Percentiles rank a stretch among this genome's conserved stretches.
These are phyloP conservation scores for Globisporangium splendens DNA, from an alignment of 352 stramenopile genomes.

Conservation along the genomic window DNA sequence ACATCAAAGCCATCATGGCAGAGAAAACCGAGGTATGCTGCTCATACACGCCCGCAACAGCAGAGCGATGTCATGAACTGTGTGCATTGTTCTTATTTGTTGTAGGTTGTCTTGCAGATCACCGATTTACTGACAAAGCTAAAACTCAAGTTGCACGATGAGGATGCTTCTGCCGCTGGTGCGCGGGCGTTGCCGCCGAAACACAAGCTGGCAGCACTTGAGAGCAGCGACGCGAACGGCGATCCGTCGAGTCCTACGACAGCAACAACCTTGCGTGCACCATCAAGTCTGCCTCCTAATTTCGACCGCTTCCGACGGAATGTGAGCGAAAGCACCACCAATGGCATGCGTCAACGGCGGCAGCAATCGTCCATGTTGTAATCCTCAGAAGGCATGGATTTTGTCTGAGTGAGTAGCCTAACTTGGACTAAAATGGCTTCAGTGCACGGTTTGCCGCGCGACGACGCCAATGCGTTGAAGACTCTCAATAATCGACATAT, in stretches of 20 bases:
- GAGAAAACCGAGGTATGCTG: constrained; percentile 69
- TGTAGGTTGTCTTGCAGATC: constrained; percentile 58
- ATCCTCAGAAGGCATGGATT: neutral
- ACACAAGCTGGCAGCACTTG: neutral
- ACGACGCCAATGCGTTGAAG: constrained; percentile 40
- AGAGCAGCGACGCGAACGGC: neutral
- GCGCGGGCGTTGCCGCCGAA: neutral
- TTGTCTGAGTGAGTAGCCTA: neutral
- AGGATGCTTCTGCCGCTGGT: constrained; percentile 6
- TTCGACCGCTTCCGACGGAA: constrained; percentile 10
- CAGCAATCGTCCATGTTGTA: constrained; percentile 14
- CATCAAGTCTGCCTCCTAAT: constrained; percentile 8
- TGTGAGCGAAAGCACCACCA: constrained; percentile 4
- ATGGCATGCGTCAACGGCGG: constrained; percentile 13
- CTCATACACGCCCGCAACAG: no score
- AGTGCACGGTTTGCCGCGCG: constrained; percentile 19
- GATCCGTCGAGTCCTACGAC: neutral
- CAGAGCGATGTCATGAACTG: no score
- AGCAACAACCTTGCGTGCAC: neutral
- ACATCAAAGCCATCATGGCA: constrained; percentile 51
- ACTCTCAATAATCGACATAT: constrained; percentile 58
- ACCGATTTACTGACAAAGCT: constrained; percentile 46
- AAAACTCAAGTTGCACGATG: constrained; percentile 27
- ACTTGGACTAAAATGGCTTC: neutral
- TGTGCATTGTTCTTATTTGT: no score